A percentile compares a stretch with the other conserved stretches of the same genome.
Conservation (phyloP, 1,284 basidiomycete species). For the Ganoderma boninense region DNA sequence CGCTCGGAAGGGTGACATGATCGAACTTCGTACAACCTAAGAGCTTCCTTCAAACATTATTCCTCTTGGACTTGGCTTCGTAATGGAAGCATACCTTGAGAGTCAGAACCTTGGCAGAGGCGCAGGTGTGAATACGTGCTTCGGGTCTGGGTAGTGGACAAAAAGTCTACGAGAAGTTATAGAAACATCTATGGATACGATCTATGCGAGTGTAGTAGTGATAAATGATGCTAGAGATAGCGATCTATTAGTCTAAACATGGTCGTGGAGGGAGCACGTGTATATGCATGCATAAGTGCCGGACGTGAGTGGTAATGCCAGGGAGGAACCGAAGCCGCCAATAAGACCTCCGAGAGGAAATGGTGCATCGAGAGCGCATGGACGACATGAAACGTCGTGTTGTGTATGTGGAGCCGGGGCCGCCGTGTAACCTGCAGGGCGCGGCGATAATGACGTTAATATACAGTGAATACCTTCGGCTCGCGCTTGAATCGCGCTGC, state of each 20-base stretch:
- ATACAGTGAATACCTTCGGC: slow-evolving; percentile 25
- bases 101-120: no score
- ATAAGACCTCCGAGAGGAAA: background rate
- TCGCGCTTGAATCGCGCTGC: slow-evolving; percentile 32
- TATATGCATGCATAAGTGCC: background rate
- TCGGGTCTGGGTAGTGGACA: no score
- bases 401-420: background rate
- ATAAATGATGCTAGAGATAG: background rate
- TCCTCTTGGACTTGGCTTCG: no score
- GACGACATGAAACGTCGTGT: background rate
- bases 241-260: background rate
- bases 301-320: background rate
- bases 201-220: background rate
- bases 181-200: slow-evolving; percentile 4
- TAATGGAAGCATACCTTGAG: no score
- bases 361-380: background rate
- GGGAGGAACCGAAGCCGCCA: background rate
- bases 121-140: no score
- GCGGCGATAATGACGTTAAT: background rate
- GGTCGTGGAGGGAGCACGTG: background rate
- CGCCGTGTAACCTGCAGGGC: background rate
- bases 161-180: background rate
- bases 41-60: no score
- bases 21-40: no score
- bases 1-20: no score